Evolutionary conservation across 257 asterid genomes (phyloP), one percentile per base, ranked within the genome.

Genomic region (Gentiana macrophylla): DNA sequence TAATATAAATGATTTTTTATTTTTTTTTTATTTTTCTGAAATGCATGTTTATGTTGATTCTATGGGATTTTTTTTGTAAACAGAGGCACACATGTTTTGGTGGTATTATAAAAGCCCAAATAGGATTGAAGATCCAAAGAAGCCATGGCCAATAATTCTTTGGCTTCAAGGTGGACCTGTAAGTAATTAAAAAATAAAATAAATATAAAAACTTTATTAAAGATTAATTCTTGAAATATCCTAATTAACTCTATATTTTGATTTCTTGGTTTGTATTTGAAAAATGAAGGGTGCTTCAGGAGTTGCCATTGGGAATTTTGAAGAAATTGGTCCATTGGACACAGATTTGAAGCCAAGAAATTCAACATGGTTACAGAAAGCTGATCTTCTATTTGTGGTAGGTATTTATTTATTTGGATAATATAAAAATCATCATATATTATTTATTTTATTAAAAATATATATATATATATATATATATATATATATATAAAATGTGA

Each of bases 131-230:
- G 86, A 78, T 81, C 84, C 97, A 76, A 59, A 58, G 53, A 83
- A 80, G 50, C 93, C 94, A 65, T 92, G 98, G 98, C 98, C 98
- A 12, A 74, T 88, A 61, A 77, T 92, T 67, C 93, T 92, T 34
- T 92, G 98, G 97, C 77, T 88, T 43, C 98, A 92, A 85, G 98
- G 98, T 67, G 98, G 98, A 73, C 98, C 98, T 57, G 98, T 92
- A 56, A 70, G 94, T 66, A 2, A 41, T 38, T 38, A 7, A 7
- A 38, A 38, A 38, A 0, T n/a, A 38, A 38, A 38, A 38, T 1
- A 7, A 24, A 24, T 0, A 24, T 24, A 24, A 0, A n/a, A 24
- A 24, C 24, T 24, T 24, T 24, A 24, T 24, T 24, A 0, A 24
- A 24, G 24, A 24, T 24, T 24, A 24, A 24, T 38, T 38, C 44